phyloP scores from a whole-genome alignment of 768 basidiomycete species.

The Coprinellus aureogranulatus region DNA sequence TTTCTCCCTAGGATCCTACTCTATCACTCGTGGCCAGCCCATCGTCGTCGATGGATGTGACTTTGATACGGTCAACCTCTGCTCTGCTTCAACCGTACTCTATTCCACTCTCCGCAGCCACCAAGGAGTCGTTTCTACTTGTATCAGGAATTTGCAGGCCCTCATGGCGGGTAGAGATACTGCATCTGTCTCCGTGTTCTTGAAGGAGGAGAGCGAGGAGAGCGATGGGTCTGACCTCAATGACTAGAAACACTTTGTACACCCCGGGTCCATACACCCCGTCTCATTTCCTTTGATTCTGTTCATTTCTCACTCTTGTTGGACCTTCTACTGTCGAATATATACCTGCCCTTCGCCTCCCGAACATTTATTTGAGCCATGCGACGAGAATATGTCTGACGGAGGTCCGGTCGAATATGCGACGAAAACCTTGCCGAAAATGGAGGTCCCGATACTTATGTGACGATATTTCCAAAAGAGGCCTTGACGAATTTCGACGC shows the following conservation, averaged over 20 bases:
- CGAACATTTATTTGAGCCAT: too few species aligned
- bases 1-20: conserved; percentile 10
- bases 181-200: background rate
- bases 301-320: background rate
- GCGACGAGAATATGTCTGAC: background rate
- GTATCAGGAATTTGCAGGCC: background rate
- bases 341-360: background rate
- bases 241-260: too few species aligned
- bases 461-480: too few species aligned
- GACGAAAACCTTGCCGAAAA: too few species aligned
- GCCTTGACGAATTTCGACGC: too few species aligned
- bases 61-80: background rate
- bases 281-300: background rate
- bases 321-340: background rate
- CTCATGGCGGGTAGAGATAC: background rate
- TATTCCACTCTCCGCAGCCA: background rate
- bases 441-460: too few species aligned
- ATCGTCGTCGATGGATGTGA: background rate
- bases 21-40: background rate
- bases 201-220: background rate
- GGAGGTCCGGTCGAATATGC: too few species aligned
- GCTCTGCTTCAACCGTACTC: background rate
- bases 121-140: background rate
- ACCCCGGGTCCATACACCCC: too few species aligned
- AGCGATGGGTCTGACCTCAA: background rate